Percentiles rank a stretch among this genome's conserved stretches.
Conservation (phyloP, 163 green algal genomes). For the Scenedesmus sp. region DNA sequence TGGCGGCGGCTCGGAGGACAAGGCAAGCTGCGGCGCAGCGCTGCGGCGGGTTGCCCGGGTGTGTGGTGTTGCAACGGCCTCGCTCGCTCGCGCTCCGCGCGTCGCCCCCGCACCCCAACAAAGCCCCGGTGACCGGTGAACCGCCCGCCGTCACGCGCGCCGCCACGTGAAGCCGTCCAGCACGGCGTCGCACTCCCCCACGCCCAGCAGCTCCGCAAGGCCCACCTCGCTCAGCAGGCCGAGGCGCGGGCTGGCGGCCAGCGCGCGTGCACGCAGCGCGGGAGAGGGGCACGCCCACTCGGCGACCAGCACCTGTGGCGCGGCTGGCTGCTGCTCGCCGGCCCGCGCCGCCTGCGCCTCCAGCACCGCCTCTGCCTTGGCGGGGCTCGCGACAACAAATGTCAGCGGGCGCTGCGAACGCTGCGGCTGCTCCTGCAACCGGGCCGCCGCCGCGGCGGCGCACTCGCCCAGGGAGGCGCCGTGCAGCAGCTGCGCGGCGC, state of each 20-base stretch:
- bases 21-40: too few relatives aligned
- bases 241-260: neutral
- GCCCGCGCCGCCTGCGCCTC: neutral
- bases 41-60: too few relatives aligned
- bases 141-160: too few relatives aligned
- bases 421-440: conserved; percentile 2
- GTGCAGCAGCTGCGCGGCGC: too few relatives aligned
- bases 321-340: neutral
- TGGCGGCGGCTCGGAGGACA: too few relatives aligned
- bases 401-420: neutral
- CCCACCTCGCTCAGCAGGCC: conserved; percentile 23
- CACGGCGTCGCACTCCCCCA: conserved; percentile 12
- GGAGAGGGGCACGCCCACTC: conserved; percentile 19
- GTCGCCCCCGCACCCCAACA: too few relatives aligned
- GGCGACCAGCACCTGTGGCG: conserved; percentile 28
- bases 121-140: too few relatives aligned
- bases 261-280: conserved; percentile 9
- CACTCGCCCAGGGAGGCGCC: neutral
- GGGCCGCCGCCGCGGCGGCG: neutral
- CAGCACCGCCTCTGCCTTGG: neutral
- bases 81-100: too few relatives aligned
- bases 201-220: conserved; percentile 28
- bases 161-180: conserved; percentile 44
- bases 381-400: neutral
- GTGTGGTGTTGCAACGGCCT: too few relatives aligned